Evolutionary conservation across 1,139 yeast species (phyloP), one percentile per base, ranked within the genome.

Genomic region (Kodamaea arcana): DNA sequence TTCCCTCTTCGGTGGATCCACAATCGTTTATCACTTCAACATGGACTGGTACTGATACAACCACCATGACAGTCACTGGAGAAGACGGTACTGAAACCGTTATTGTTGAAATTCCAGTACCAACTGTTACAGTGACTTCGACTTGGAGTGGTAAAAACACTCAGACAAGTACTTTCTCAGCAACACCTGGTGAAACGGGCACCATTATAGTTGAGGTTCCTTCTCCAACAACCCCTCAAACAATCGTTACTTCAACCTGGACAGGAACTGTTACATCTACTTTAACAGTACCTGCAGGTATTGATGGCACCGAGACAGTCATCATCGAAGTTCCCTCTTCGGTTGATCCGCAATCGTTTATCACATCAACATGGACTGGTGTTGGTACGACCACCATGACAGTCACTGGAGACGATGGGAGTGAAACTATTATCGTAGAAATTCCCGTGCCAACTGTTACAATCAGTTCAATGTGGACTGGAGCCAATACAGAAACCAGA

Each of bases 121-220:
- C n/a, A n/a, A n/a, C n/a, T n/a, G n/a, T n/a, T n/a, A n/a, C n/a
- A n/a, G n/a, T n/a, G n/a, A n/a, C n/a, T n/a, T n/a, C n/a, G n/a
- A 28, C 29, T 4, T 29, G 35, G 32, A 26, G 20, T 7, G 30
- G 30, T 8, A 8, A 7, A 8, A n/a, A n/a, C 9, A 24, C 26
- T 24, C 14, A n/a, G 9, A 28, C 24, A 17, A 3, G n/a, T 7
- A 28, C 23, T 11, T 11, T 28, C 3, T 5, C 30, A 12, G 23
- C 14, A 5, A 15, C 15, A 5, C 30, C 30, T 17, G 30, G 30
- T 17, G 23, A 17, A 28, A 28, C 30, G 3, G 30, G 23, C n/a
- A 20, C 16, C 3, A 7, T n/a, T 3, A 13, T 29, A 6, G 11
- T 20, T 20, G 24, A 13, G 11, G 25, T 15, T 9, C 25, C 30